Evolutionary conservation across 495 filamentous ascomycete species (phyloP), one percentile per base, ranked within the genome.

Genomic region (Aspergillus panamensis): DNA sequence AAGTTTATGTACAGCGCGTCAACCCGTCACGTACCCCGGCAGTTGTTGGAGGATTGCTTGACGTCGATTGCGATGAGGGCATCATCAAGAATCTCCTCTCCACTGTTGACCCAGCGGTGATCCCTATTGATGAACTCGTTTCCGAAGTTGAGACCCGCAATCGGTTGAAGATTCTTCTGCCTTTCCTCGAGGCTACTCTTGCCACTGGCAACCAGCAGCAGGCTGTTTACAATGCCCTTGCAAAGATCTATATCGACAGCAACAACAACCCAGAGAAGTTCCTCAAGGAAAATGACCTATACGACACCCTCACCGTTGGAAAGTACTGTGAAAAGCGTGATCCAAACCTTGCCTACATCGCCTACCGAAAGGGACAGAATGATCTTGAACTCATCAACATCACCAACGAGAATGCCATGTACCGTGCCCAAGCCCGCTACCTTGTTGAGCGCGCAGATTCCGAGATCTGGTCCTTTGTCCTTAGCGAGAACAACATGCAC

Each of bases 251-350:
- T 77, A 99, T 99, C 62, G 95, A 97, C 73, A 93, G 88, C 71
- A 99, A 99, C 80, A 97, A 96, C 76, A 91, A 96, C 69, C 95
- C 95, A 0, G 95, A 99, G 82, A 93, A 90, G 69, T 99, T 99
- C 81, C 79, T 99, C 47, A 96, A 91, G 79, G 94, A 97, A 75
- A 99, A 97, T 70, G 90, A 97, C 63, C 84, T 94, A 71, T 99
- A 99, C 66, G 95, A 99, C 72, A 86, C 95, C 3, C 76, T 97
- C 40, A 84, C 79, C 19, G 91, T 99, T 59, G 95, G 95, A 64
- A 96, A 97, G 73, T 99, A 99, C 80, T 99, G 95, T 70, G 94
- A 96, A 78, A 96, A 96, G 82, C 89, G 94, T 33, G 95, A 99
- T 68, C 95, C 95, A 44, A 97, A 97, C 73, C 80, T 99, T 40